A percentile compares a stretch with the other conserved stretches of the same genome.
Evolutionary conservation across 2,329 filamentous ascomycete species (phyloP).

Genomic region (Cladosporium sphaerospermum): DNA sequence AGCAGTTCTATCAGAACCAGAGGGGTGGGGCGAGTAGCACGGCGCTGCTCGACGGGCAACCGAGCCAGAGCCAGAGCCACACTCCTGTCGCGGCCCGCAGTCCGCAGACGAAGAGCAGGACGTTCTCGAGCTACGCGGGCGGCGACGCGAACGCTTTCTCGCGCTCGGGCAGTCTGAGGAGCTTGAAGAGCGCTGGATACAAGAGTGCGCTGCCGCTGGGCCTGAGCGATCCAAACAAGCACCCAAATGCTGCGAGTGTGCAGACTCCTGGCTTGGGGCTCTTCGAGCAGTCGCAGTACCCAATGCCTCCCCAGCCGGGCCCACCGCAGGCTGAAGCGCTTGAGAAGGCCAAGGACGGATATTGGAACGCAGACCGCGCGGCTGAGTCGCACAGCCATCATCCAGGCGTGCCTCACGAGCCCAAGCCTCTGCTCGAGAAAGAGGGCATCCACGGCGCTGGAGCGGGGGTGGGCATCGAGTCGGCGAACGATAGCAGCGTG

Average conservation of each 20-base stretch:
- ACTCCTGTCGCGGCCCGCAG: slow-evolving; percentile 18
- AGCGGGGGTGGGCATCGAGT: slow-evolving; percentile 56
- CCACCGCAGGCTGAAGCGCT: neutral
- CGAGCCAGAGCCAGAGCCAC: neutral
- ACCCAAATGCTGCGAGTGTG: slow-evolving; percentile 23
- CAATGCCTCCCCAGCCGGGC: slow-evolving; percentile 7
- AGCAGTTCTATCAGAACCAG: slow-evolving; percentile 76
- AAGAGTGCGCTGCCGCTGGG: slow-evolving; percentile 31
- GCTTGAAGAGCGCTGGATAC: slow-evolving; percentile 32
- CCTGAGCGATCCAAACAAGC: slow-evolving; percentile 28
- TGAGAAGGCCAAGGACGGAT: slow-evolving; percentile 20
- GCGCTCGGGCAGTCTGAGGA: slow-evolving; percentile 38
- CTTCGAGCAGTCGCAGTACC: slow-evolving; percentile 17
- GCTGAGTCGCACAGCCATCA: slow-evolving; percentile 46
- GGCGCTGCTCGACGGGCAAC: neutral
- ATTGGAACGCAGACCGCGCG: slow-evolving; percentile 42
- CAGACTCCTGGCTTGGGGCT: slow-evolving; percentile 27
- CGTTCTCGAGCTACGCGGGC: slow-evolving; percentile 37
- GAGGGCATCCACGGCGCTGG: slow-evolving; percentile 54
- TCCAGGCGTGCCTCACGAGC: slow-evolving; percentile 48
- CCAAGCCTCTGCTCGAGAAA: slow-evolving; percentile 48
- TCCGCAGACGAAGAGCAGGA: slow-evolving; percentile 40
- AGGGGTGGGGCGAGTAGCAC: slow-evolving; percentile 2
- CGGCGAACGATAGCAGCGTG: slow-evolving; percentile 69
- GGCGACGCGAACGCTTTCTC: slow-evolving; percentile 32